Base-by-base conservation (phyloP, 2,329 filamentous ascomycete genomes). In the Botryosphaeria agaves region DNA sequence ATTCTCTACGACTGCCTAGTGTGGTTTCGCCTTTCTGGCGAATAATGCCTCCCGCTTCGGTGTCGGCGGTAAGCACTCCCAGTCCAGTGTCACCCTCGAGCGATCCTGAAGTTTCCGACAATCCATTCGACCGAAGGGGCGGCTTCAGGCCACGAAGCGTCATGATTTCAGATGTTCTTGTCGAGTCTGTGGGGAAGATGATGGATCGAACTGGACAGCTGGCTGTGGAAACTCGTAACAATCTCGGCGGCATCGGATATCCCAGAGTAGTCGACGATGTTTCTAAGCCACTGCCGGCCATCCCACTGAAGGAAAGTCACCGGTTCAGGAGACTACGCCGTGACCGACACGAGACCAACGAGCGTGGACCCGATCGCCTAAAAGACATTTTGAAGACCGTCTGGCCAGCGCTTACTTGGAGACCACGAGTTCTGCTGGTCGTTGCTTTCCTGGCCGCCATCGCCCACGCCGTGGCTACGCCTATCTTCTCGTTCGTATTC, bases 401-500 rank as follows among this genome's bases (percentile, higher is more conserved):
- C 0, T 78, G 80, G 70, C 76, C 80, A 0, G 62, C 53, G 0
- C 55, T 93, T 1, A 54, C 58, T 1, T 44, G 41, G 30, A 52
- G 38, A 5, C 60, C 74, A 8, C 69, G 66, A 2, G 2, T 66
- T 0, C 48, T 68, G 8, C 54, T 91, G 1, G 17, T 76, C 0
- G 32, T 67, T 2, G 81, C 74, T 2, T 52, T 82, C 7, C n/a
- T 67, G 0, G 62, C 66, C 26, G 72, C 76, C 18, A 42, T 77
- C 1, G 41, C 76, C 0, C 72, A 80, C 28, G 76, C 80, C 3
- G 68, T 63, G 3, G 63, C 69, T 16, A 79, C 76, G 0, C 80
- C 84, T 0, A 57, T 70, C 0, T 94, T 94, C 42, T 76, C 82
- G 0, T 83, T 68, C 46, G 61, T 78, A 6, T 74, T 93, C 30